phyloP scores from a whole-genome alignment of 148 eudicot species.

The Fallopia convolvulus region DNA sequence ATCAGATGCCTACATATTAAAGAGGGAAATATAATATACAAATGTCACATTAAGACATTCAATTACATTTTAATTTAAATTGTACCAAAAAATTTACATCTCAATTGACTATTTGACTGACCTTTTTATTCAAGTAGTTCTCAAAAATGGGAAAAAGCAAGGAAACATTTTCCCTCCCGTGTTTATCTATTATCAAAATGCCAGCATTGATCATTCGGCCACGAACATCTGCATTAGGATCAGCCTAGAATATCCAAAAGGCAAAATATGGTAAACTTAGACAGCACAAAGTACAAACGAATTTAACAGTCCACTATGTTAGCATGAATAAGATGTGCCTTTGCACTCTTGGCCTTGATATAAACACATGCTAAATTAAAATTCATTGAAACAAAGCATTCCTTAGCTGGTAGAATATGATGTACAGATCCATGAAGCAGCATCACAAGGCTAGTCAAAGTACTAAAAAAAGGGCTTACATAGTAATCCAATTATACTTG shows the following conservation, averaged over 20 bases:
- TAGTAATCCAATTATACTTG: neutral
- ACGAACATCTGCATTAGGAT: slow-evolving; percentile 84
- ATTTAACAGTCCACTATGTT: neutral
- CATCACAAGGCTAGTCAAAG: neutral
- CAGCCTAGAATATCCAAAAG: slow-evolving; percentile 63
- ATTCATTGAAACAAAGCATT: neutral
- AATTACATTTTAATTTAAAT: neutral
- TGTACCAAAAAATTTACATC: neutral
- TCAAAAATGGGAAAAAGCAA: slow-evolving; percentile 95
- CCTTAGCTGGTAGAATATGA: neutral
- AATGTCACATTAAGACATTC: neutral
- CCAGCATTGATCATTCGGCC: slow-evolving; percentile 99
- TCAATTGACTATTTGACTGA: slow-evolving; percentile 20
- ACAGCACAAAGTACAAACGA: neutral
- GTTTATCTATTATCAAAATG: slow-evolving; percentile 85
- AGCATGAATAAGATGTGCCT: neutral
- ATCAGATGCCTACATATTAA: slow-evolving; percentile 59
- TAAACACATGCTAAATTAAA: neutral
- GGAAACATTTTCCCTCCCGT: slow-evolving; percentile 80
- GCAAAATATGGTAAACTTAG: neutral
- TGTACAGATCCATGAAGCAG: neutral
- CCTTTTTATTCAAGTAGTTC: slow-evolving; percentile 96
- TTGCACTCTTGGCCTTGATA: neutral
- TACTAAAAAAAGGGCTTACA: neutral
- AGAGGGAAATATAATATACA: slow-evolving; percentile 2